Base-by-base conservation (phyloP, 1,284 basidiomycete genomes). In the Sporisorium exsertum region DNA sequence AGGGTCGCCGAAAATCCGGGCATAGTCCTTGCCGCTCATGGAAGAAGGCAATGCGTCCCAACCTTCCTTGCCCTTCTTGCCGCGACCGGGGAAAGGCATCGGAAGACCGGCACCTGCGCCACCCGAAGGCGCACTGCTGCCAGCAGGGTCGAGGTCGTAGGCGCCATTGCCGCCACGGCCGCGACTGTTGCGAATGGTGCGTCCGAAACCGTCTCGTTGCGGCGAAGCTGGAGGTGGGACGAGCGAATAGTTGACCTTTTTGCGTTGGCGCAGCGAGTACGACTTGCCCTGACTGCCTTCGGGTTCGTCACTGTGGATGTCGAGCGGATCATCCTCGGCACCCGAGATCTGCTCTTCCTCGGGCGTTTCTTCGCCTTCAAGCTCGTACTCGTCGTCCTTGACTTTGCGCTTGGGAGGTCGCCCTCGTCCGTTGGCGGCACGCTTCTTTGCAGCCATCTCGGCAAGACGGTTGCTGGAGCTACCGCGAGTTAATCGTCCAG, bases 241-340 rank as follows among this genome's bases (percentile, higher is more conserved):
- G 32, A 84, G 67, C 45, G 80, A 77, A 55, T 84, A 84, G 65
- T 84, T 82, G 71, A 84, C 75, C 63, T 81, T 81, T 51, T 84
- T 84, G 56, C 83, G 79, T 52, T 77, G 67, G 32, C 83, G 81
- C n/a, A 84, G 73, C 18, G 70, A 76, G 73, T 84, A 82, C 6
- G 79, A 68, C 50, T 74, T 73, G 62, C 66, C 73, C 53, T 77
- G 72, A 22, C 74, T 72, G 46, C 73, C 64, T 33, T 79, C 67
- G n/a, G 72, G 71, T 46, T 74, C 72, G 47, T 76, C 79, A 56
- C 66, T 69, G 50, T 82, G 80, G 27, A 77, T 64, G 27, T 78
- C 73, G 47, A 66, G 64, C 24, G 68, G 66, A 24, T 81, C 78
- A 29, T 76, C 81, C 22, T 77, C 77, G 29, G 57, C 70, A 3